These are phyloP conservation scores for Cystofilobasidium bisporidii DNA, from an alignment of 768 basidiomycete genomes.

Conservation along the genomic window DNA sequence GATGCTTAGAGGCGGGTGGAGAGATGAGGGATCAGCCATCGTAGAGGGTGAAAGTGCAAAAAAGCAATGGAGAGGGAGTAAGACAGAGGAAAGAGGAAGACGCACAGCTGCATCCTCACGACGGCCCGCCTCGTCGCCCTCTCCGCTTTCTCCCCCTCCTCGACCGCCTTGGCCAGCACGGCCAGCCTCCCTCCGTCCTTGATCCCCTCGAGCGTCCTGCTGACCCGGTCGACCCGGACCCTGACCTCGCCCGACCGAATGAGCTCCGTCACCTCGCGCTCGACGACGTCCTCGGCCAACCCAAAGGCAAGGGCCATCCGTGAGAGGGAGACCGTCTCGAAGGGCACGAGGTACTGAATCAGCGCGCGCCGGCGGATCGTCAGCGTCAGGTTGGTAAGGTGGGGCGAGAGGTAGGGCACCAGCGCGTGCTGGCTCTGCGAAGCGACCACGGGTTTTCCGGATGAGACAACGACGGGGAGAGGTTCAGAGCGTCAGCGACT, in stretches of 20 bases:
- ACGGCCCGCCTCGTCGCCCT: constrained; percentile 64
- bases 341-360: constrained; percentile 82
- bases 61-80: too few species aligned
- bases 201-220: constrained; percentile 51
- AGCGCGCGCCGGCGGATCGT: constrained; percentile 69
- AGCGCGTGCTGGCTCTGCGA: constrained; percentile 68
- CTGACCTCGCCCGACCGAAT: constrained; percentile 69
- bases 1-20: too few species aligned
- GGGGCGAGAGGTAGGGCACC: constrained; percentile 65
- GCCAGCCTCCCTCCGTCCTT: constrained; percentile 36
- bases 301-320: constrained; percentile 82
- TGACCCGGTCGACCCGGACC: constrained; percentile 77
- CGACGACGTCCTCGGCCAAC: constrained; percentile 61
- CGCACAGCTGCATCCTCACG: constrained; percentile 74
- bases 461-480: not conserved
- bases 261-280: constrained; percentile 61
- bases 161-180: constrained; percentile 67
- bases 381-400: constrained; percentile 56
- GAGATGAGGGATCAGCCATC: too few species aligned
- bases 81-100: constrained; percentile 15
- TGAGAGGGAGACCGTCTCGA: constrained; percentile 69
- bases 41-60: too few species aligned
- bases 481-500: not conserved
- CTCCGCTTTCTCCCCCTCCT: constrained; percentile 62
- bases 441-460: too few species aligned